A percentile compares a stretch with the other conserved stretches of the same genome.
Conservation (phyloP, 805 yeast species). For the Clavispora asparagi region DNA sequence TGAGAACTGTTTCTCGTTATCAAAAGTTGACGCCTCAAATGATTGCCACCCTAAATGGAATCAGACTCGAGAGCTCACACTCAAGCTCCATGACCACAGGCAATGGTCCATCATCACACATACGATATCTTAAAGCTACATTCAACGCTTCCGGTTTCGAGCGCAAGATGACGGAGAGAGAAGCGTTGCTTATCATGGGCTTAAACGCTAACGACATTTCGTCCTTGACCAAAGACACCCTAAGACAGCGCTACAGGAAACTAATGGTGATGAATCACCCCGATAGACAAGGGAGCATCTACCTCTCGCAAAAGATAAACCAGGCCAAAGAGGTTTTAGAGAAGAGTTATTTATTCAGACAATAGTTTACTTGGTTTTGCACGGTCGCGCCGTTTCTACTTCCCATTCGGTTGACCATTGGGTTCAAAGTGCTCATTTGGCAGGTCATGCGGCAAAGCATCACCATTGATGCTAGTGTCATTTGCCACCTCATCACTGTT, state of each 20-base stretch:
- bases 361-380: not conserved
- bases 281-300: slow-evolving; percentile 36
- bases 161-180: slow-evolving; percentile 38
- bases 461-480: not conserved
- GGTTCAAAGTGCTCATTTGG: slow-evolving; percentile 1
- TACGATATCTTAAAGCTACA: slow-evolving; percentile 14
- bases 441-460: not conserved
- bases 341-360: slow-evolving; percentile 30
- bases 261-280: slow-evolving; percentile 41
- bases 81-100: slow-evolving; percentile 6
- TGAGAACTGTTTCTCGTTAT: slow-evolving; percentile 9
- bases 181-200: slow-evolving; percentile 37
- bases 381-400: not conserved
- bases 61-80: slow-evolving; percentile 8
- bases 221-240: slow-evolving; percentile 17
- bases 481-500: not conserved
- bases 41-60: slow-evolving; percentile 16
- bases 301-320: slow-evolving; percentile 37
- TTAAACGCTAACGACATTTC: slow-evolving; percentile 36
- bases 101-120: slow-evolving; percentile 12
- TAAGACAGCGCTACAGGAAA: slow-evolving; percentile 32
- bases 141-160: slow-evolving; percentile 26
- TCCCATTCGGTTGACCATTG: not conserved
- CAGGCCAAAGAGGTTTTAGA: slow-evolving; percentile 40
- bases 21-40: slow-evolving; percentile 14